Base-by-base conservation (phyloP, 495 filamentous ascomycete species). In the Penicillium canariense region DNA sequence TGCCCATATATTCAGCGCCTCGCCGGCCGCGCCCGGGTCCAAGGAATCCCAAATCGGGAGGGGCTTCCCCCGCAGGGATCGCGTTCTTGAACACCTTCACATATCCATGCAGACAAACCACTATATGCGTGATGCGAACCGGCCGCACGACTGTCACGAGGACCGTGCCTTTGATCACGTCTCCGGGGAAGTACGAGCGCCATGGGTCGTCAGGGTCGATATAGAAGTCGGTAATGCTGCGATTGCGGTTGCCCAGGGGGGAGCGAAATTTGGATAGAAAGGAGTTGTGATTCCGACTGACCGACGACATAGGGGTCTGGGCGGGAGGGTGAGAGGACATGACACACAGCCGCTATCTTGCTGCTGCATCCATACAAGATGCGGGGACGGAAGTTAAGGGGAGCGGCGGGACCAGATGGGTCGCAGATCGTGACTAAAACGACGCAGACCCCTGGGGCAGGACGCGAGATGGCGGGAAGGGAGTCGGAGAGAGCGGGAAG, bases 41-140 rank as follows among this genome's bases (percentile, higher is more conserved):
- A 31, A 82, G 61, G 23, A 74, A 75, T 12, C 72, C 71, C 50
- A 72, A 50, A 59, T 82, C 73, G 46, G 70, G 68, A 61, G 71
- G 48, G 68, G 72, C 66, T 58, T 94, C 87, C 4, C 83, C 82
- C 3, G 85, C 81, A 26, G 79, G 76, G 54, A 82, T 81, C 44
- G 87, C 84, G 58, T 84, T 85, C 68, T 88, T 92, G 73, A 85
- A 92, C 30, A 96, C 90, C 68, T 90, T 89, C 52, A 93, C 91
- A 68, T 84, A 88, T 45, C 94, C 94, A 70, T 96, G 88, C 38
- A 98, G 77, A 59, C 85, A 83, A 50, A 96, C 84, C 22, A 90
- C 89, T 18, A 98, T 76, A 78, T 98, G 94, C 14, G 93, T 97
- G 58, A 97, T 86, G 63, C 90, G 84, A 50, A 94, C 70, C 22